Percentiles rank a stretch among this genome's conserved stretches.
Conservation (phyloP, 495 filamentous ascomycete species). For the Podospora pseudopauciseta region DNA sequence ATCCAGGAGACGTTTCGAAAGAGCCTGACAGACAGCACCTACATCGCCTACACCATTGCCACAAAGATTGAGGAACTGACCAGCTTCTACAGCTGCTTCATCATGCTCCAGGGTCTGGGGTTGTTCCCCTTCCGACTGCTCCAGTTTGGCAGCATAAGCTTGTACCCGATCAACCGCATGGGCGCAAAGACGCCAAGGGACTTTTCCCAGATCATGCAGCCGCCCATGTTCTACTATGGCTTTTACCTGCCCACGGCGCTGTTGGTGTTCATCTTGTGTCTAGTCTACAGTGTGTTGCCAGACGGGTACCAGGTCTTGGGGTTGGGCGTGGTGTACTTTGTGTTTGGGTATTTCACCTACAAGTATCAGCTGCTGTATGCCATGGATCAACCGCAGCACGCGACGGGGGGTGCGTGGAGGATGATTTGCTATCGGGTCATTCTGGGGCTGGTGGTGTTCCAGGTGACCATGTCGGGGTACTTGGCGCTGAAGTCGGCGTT, state of each 20-base stretch:
- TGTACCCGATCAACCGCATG: conserved; percentile 78
- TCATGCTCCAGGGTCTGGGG: conserved; percentile 88
- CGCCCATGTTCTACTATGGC: conserved; percentile 89
- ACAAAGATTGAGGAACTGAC: conserved; percentile 66
- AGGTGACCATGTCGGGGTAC: conserved; percentile 84
- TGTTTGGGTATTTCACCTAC: conserved; percentile 87
- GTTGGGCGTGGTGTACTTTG: conserved; percentile 83
- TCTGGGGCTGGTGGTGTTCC: conserved; percentile 79
- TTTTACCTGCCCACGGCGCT: conserved; percentile 92
- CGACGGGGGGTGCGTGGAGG: conserved; percentile 88
- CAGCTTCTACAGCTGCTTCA: conserved; percentile 89
- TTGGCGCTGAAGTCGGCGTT: conserved; percentile 72
- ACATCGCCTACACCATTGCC: conserved; percentile 73
- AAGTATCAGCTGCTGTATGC: conserved; percentile 98
- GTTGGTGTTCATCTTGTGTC: conserved; percentile 86
- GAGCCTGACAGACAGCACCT: conserved; percentile 70
- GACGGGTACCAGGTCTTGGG: conserved; percentile 76
- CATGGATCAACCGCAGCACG: conserved; percentile 96
- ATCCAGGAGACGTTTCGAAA: conserved; percentile 69
- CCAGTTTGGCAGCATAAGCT: conserved; percentile 77
- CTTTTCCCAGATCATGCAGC: conserved; percentile 76
- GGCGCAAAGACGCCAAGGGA: conserved; percentile 88
- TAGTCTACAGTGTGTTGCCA: conserved; percentile 88
- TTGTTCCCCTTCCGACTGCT: conserved; percentile 90
- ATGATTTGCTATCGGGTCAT: conserved; percentile 91